Percentiles rank a stretch among this genome's conserved stretches.
These are phyloP conservation scores for Beauveria pseudobassiana DNA, from an alignment of 2,329 filamentous ascomycete genomes.

Conservation along the genomic window DNA sequence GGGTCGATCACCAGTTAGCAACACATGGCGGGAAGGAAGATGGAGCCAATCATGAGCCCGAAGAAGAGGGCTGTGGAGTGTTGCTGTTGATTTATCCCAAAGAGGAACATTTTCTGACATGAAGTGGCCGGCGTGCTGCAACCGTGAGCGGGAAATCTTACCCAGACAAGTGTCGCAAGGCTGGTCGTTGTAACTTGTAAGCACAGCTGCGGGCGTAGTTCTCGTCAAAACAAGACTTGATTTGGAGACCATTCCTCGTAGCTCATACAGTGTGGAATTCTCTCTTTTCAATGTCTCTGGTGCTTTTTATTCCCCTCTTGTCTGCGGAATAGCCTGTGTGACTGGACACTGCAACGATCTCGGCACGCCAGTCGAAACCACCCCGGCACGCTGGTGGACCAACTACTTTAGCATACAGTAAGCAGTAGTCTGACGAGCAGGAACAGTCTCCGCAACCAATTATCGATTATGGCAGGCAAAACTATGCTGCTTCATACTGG, in stretches of 20 bases:
- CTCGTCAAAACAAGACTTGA: neutral
- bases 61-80: neutral
- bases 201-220: neutral
- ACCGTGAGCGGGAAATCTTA: neutral
- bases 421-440: slow-evolving; percentile 7
- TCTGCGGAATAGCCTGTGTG: neutral
- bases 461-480: neutral
- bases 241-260: neutral
- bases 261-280: neutral
- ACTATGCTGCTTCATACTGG: neutral
- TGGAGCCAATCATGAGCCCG: neutral
- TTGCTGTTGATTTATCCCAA: neutral
- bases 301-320: neutral
- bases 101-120: slow-evolving; percentile 6
- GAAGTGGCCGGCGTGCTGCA: neutral
- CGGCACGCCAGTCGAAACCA: neutral
- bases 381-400: neutral
- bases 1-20: neutral
- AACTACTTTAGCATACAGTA: neutral
- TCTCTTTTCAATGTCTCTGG: neutral
- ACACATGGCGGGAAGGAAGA: neutral
- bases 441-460: neutral
- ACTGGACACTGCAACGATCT: neutral
- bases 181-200: neutral
- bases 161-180: neutral